Conservation (phyloP, 768 basidiomycete genomes). For the Xerocomellus chrysenteron region DNA sequence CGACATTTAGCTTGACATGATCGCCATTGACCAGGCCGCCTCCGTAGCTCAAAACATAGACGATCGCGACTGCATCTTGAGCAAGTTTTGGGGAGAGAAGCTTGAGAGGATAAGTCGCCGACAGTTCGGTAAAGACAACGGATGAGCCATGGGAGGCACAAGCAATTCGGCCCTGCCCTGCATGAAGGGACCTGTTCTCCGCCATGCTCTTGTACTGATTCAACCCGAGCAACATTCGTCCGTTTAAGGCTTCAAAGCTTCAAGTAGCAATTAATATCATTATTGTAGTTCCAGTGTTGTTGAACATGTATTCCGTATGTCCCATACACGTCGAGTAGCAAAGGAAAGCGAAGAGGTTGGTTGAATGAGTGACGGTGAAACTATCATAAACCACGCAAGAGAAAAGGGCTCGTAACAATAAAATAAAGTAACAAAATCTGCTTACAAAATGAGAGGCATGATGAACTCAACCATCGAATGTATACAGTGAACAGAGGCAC, state of each 20-base stretch:
- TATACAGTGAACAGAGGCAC: conserved; percentile 19
- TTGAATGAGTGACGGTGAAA: conserved; percentile 24
- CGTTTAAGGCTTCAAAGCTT: neutral
- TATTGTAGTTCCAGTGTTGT: conserved; percentile 21
- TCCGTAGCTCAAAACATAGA: conserved; percentile 84
- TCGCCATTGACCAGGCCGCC: conserved; percentile 92
- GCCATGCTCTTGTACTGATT: neutral
- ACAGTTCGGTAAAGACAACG: conserved; percentile 69
- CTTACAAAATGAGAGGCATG: conserved; percentile 30
- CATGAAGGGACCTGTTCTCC: conserved; percentile 9
- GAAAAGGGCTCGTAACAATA: conserved; percentile 28
- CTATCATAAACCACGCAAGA: conserved; percentile 29
- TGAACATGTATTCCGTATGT: conserved; percentile 35
- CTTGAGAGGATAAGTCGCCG: conserved; percentile 85
- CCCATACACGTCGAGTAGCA: conserved; percentile 38
- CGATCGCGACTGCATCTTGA: conserved; percentile 54
- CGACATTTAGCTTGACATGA: conserved; percentile 57
- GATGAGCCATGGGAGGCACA: conserved; percentile 51
- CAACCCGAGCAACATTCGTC: neutral
- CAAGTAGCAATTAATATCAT: conserved; percentile 18
- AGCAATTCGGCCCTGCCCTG: conserved; percentile 60
- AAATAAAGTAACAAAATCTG: conserved; percentile 28
- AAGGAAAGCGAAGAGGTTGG: conserved; percentile 10
- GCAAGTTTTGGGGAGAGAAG: conserved; percentile 69
- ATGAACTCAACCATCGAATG: conserved; percentile 19